phyloP scores from a whole-genome alignment of 2,329 filamentous ascomycete genomes.

The Achaetomium macrosporum region DNA sequence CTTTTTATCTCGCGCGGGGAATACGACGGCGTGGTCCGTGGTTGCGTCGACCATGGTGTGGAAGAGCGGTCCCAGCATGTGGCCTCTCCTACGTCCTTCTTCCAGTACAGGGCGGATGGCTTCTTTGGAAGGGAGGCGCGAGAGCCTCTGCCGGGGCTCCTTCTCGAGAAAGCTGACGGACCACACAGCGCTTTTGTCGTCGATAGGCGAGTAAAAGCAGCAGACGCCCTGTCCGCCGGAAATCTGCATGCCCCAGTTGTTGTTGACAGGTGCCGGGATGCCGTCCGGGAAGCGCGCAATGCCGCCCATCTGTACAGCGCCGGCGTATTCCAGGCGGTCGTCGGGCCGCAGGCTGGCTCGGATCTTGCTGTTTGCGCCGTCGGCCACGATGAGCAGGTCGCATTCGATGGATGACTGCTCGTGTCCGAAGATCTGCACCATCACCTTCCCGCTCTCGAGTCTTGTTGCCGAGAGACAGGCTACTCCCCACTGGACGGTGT shows the following conservation, averaged over 20 bases:
- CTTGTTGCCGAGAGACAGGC: slow-evolving; percentile 4
- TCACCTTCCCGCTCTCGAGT: slow-evolving; percentile 4
- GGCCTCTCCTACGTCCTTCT: slow-evolving; percentile 30
- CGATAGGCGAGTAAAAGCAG: slow-evolving; percentile 41
- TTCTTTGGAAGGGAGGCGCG: slow-evolving; percentile 13
- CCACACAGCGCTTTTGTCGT: slow-evolving; percentile 38
- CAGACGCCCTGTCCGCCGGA: slow-evolving; percentile 33
- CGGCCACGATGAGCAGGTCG: slow-evolving; percentile 41
- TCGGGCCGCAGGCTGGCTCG: slow-evolving; percentile 27
- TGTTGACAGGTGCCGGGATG: slow-evolving; percentile 30
- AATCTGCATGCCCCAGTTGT: slow-evolving; percentile 38
- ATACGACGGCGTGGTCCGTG: slow-evolving; percentile 36
- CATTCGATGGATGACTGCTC: slow-evolving; percentile 24
- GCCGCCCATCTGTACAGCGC: slow-evolving; percentile 36
- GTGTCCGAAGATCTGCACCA: slow-evolving; percentile 1
- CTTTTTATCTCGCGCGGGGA: slow-evolving; percentile 39
- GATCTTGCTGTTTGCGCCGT: slow-evolving; percentile 40
- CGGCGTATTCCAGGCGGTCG: slow-evolving; percentile 18
- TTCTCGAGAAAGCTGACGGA: slow-evolving; percentile 31
- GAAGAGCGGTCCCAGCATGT: slow-evolving; percentile 36
- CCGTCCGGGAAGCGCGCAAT: slow-evolving; percentile 32
- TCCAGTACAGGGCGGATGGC: slow-evolving; percentile 25
- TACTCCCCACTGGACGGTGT: slow-evolving; percentile 7
- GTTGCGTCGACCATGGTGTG: slow-evolving; percentile 31
- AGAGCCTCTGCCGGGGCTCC: slow-evolving; percentile 14